Evolutionary conservation across 371 early-diverging fungal genomes (phyloP), one percentile per base, ranked within the genome.

Genomic region (Mycotypha africana): DNA sequence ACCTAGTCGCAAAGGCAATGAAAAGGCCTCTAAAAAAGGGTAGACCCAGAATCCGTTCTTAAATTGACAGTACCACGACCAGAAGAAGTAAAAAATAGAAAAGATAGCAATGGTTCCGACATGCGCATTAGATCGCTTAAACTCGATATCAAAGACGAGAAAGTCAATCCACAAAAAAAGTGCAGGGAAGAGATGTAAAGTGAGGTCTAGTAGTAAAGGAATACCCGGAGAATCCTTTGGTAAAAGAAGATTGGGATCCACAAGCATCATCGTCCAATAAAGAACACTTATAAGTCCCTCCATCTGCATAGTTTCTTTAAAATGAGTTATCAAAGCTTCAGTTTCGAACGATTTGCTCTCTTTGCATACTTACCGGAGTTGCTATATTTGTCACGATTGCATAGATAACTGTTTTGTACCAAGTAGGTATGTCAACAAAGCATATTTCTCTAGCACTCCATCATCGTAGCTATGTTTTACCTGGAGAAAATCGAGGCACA

Each of bases 121-220:
- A 45, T 73, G 69, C 0, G 52, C 35, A 15, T 34, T 38, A 1
- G 67, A 62, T n/a, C 72, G 58, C 38, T 52, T 54, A 38, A 72
- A 72, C 3, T 65, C 55, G 2, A 44, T 32, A 26, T 67, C 63
- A 47, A 67, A 65, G n/a, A 59, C 41, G 37, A 72, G 51, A 37
- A 72, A 72, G 31, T 72, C 68, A 11, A 47, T 37, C 72, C 72
- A 72, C 10, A 67, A 34, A 37, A 72, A 56, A 6, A 72, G 20
- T 12, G 68, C 66, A 24, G 72, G 72, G 44, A 63, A 65, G 24
- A 72, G 43, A 43, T 72, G 72, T 9, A 72, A 56, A 1, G 68
- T 51, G 32, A 48, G 56, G 38, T 72, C 73, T 11, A 72, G 30
- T 9, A 55, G 14, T 7, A 59, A 11, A 8, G 68, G 68, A 39